Evolutionary conservation across 495 filamentous ascomycete species (phyloP), one percentile per base, ranked within the genome.

Genomic region (Parathielavia appendiculata): DNA sequence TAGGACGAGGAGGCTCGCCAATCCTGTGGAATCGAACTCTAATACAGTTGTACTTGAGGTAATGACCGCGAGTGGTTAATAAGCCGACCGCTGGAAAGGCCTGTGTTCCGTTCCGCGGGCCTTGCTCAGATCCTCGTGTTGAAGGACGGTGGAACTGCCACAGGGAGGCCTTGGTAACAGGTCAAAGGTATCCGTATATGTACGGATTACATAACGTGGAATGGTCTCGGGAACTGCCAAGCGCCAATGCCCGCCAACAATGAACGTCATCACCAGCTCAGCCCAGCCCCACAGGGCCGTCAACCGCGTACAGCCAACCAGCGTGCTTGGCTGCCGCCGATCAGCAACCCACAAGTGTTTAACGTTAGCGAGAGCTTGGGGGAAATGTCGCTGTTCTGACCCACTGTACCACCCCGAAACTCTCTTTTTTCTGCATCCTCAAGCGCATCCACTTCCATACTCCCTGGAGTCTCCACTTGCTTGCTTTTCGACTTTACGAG

Each of bases 401-500:
- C 26, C 26, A 30, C 26, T 30, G 26, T 30, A 30, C 26, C 26
- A 6, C 26, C 26, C 26, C 26, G 26, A 30, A 6, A 30, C 26
- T 30, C 26, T 30, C 36, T 10, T 4, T 38, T 38, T 38, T 38
- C 36, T 38, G 34, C 44, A 48, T 48, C 20, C 41, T 36, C 14
- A 30, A 30, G 3, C 26, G 26, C 51, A 54, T 39, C 43, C 26
- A 20, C 26, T 14, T 13, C 52, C 17, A 26, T 36, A 41, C 1
- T 47, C 32, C 4, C n/a, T 30, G 26, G 32, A 6, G 36, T 35
- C 49, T 52, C 49, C 34, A 52, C 49, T 36, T 11, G 17, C 46
- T 32, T 41, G 16, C 45, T 54, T 54, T 57, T 50, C 23, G 35
- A 19, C 39, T 55, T 56, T 56, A 49, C 54, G 45, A 47, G 19